Evolutionary conservation across 257 asterid genomes (phyloP).

Genomic region (Handroanthus guayacan): DNA sequence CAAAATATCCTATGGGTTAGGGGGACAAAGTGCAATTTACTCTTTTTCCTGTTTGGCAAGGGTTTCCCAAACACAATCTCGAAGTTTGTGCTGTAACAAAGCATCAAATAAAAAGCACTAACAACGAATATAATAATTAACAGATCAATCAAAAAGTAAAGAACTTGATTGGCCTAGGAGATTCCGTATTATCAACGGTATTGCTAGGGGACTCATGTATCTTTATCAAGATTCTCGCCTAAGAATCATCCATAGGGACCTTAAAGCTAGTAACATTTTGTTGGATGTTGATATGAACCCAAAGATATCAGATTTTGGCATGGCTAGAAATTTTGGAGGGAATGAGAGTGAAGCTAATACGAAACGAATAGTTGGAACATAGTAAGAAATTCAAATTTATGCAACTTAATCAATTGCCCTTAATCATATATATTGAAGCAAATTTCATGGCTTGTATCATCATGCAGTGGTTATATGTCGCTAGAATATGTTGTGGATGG

Average conservation of each 20-base stretch:
- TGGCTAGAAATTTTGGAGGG: constrained; percentile 19
- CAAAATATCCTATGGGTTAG: too few species aligned
- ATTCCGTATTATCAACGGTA: constrained; percentile 32
- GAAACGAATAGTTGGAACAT: not conserved
- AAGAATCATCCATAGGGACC: constrained; percentile 38
- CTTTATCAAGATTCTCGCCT: constrained; percentile 50
- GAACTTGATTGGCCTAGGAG: constrained; percentile 34
- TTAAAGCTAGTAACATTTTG: constrained; percentile 39
- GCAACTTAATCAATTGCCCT: not conserved
- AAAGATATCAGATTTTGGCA: constrained; percentile 44
- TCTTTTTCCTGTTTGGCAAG: constrained; percentile 34
- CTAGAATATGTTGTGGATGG: constrained; percentile 37
- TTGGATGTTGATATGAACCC: constrained; percentile 37
- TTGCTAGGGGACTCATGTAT: constrained; percentile 44
- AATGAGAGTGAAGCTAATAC: constrained; percentile 23
- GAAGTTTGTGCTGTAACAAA: too few species aligned
- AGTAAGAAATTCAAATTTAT: not conserved
- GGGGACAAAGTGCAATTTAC: too few species aligned
- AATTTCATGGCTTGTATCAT: not conserved
- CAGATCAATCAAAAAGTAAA: constrained; percentile 22
- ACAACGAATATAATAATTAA: not conserved
- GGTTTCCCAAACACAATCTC: too few species aligned
- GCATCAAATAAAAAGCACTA: not conserved
- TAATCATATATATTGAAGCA: not conserved
- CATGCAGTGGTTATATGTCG: constrained; percentile 39